Evolutionary conservation across 208 protist genomes (phyloP), one percentile per base, ranked within the genome.

Genomic region (Leishmania guyanensis): DNA sequence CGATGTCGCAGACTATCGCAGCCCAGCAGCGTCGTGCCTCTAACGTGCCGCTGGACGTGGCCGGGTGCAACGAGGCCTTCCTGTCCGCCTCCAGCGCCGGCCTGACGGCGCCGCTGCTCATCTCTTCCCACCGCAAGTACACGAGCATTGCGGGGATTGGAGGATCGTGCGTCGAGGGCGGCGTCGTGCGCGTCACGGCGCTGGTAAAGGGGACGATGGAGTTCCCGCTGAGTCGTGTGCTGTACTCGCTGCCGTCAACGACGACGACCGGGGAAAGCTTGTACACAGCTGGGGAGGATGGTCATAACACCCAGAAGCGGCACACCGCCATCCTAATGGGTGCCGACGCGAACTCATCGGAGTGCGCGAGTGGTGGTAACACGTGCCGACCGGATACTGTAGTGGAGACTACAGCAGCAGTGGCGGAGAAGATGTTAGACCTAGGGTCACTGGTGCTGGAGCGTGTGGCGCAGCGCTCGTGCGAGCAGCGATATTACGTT

Each of bases 361-460:
- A 66, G 50, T 17, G 51, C 22, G 65, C 20, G 16, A 36, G 36
- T 20, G 50, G 29, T 10, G 39, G 50, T 0, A 43, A 12, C 36
- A 3, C 14, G 33, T 73, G 29, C 48, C 51, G 36, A 22, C 58
- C 66, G 29, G 65, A 53, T 43, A 9, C 73, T 1, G 65, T 58
- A 20, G 73, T 33, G 6, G 73, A 78, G 29, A 46, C 66, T 46
- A 46, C 39, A 50, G 36, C 43, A 50, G 36, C 43, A 26, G 16
- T 22, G 68, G 17, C 43, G 14, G 70, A 12, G 14, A 10, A 79
- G 26, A 16, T 26, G 43, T 29, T 72, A 33, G 82, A 75, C 53
- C 77, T 89, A 22, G 90, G 92, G 33, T 78, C 78, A 43, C 66
- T 95, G 53, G 85, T 92, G 74, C 78, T 95, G 73, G 92, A 95